Conservation (phyloP, 129 eudicot genomes). For the Flaveria bidentis region DNA sequence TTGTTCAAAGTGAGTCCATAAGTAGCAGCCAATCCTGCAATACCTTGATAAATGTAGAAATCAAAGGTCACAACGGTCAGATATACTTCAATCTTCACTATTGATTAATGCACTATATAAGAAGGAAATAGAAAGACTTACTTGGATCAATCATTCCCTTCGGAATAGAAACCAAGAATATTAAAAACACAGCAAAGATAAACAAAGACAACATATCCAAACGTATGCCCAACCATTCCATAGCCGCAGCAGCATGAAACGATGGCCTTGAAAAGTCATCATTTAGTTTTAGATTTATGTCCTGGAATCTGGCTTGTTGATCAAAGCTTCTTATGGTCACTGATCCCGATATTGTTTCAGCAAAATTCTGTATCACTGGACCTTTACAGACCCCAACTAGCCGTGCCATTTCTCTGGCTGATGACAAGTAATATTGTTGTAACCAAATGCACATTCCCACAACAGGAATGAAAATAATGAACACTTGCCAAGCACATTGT, state of each 20-base stretch:
- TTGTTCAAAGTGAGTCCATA: conserved; percentile 50
- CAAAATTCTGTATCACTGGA: conserved; percentile 39
- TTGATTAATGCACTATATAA: too few relatives aligned
- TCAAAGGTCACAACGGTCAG: neutral
- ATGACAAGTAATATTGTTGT: conserved; percentile 47
- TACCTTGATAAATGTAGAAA: conserved; percentile 18
- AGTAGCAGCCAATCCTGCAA: conserved; percentile 47
- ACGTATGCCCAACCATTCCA: conserved; percentile 52
- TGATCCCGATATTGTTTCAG: conserved; percentile 41
- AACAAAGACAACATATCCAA: conserved; percentile 37
- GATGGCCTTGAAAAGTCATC: conserved; percentile 42
- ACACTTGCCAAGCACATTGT: conserved; percentile 34
- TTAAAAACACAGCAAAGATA: conserved; percentile 37
- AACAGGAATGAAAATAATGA: conserved; percentile 34
- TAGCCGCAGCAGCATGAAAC: conserved; percentile 46
- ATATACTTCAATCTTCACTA: neutral
- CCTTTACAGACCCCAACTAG: conserved; percentile 35
- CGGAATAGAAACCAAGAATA: conserved; percentile 46
- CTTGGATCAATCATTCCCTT: conserved; percentile 54
- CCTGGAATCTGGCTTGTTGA: conserved; percentile 41
- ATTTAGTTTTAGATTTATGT: conserved; percentile 31
- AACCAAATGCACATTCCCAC: conserved; percentile 40
- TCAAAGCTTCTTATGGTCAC: conserved; percentile 44
- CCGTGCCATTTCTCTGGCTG: conserved; percentile 46
- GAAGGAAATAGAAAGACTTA: conserved; percentile 10